Conservation (phyloP, 1,284 basidiomycete genomes). For the Clitocybe nebularis region DNA sequence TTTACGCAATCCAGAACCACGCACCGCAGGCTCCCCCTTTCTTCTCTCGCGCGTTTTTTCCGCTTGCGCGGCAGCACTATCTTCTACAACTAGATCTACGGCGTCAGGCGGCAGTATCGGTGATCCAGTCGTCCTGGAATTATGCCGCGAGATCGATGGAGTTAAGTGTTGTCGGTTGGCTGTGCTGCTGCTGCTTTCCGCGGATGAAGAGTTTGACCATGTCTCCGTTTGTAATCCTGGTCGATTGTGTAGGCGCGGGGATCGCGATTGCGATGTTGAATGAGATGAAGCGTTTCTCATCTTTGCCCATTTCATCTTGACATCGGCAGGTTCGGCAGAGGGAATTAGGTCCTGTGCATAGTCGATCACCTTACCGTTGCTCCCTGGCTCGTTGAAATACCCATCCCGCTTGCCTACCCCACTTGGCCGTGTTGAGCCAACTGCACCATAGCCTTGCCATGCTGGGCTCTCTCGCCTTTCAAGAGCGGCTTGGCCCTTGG, state of each 20-base stretch:
- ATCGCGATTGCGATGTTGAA: slow-evolving; percentile 19
- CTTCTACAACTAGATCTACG: slow-evolving; percentile 75
- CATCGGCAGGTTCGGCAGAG: slow-evolving; percentile 29
- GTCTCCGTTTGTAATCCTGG: slow-evolving; percentile 7
- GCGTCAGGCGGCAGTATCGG: slow-evolving; percentile 64
- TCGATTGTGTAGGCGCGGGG: slow-evolving; percentile 14
- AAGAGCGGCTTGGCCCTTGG: slow-evolving; percentile 35
- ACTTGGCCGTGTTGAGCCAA: slow-evolving; percentile 29
- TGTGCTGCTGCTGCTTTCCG: slow-evolving; percentile 25
- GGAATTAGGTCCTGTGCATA: slow-evolving; percentile 35
- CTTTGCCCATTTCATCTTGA: slow-evolving; percentile 48
- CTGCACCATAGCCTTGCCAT: slow-evolving; percentile 57
- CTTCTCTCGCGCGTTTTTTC: slow-evolving; percentile 46
- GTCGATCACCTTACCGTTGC: slow-evolving; percentile 34
- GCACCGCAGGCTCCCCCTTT: slow-evolving; percentile 48
- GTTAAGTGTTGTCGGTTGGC: slow-evolving; percentile 25
- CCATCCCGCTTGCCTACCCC: slow-evolving; percentile 10
- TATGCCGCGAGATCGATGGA: slow-evolving; percentile 31
- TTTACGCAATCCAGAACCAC: slow-evolving; percentile 40
- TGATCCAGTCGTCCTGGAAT: slow-evolving; percentile 26
- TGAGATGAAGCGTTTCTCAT: slow-evolving; percentile 14
- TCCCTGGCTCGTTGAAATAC: slow-evolving; percentile 20
- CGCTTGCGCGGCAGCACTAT: slow-evolving; percentile 45
- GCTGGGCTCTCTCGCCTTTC: slow-evolving; percentile 33
- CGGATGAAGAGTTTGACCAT: slow-evolving; percentile 22